Percentiles rank a stretch among this genome's conserved stretches.
phyloP scores from a whole-genome alignment of 805 yeast genomes.

The Sugiyamaella qingdaonensis region DNA sequence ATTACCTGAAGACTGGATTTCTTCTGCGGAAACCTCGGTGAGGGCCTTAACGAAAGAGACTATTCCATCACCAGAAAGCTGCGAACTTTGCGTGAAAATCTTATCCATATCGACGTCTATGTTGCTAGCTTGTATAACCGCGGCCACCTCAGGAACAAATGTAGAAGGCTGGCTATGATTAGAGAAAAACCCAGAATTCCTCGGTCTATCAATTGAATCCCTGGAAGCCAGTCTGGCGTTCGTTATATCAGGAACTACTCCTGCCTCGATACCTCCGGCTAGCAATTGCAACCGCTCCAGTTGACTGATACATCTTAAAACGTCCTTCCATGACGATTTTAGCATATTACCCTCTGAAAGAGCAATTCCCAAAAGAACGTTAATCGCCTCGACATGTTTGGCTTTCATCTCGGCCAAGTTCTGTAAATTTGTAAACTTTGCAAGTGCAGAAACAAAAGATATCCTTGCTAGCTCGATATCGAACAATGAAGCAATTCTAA shows the following conservation, averaged over 20 bases:
- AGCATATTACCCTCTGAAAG: constrained; percentile 73
- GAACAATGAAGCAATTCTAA: constrained; percentile 78
- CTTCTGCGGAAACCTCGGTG: constrained; percentile 83
- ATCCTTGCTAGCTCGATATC: constrained; percentile 79
- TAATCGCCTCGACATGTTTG: constrained; percentile 79
- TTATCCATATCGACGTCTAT: constrained; percentile 62
- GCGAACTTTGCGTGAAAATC: constrained; percentile 77
- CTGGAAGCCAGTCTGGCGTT: constrained; percentile 62
- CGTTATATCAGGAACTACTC: constrained; percentile 78
- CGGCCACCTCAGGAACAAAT: constrained; percentile 29
- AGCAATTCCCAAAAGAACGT: constrained; percentile 70
- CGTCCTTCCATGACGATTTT: constrained; percentile 76
- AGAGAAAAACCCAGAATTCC: constrained; percentile 18
- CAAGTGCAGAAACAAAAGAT: constrained; percentile 84
- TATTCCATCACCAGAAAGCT: constrained; percentile 77
- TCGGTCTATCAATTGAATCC: constrained; percentile 17
- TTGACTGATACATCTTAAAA: constrained; percentile 79
- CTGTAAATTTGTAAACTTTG: constrained; percentile 78
- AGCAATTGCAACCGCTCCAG: constrained; percentile 85
- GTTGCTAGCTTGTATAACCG: constrained; percentile 32
- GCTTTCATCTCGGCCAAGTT: constrained; percentile 71
- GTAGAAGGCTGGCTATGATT: constrained; percentile 5
- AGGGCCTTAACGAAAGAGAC: constrained; percentile 82
- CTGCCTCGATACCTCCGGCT: constrained; percentile 82
- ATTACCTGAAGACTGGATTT: constrained; percentile 81